Evolutionary conservation across 2,329 filamentous ascomycete species (phyloP), one percentile per base, ranked within the genome.

Genomic region (Trichoderma sp.): DNA sequence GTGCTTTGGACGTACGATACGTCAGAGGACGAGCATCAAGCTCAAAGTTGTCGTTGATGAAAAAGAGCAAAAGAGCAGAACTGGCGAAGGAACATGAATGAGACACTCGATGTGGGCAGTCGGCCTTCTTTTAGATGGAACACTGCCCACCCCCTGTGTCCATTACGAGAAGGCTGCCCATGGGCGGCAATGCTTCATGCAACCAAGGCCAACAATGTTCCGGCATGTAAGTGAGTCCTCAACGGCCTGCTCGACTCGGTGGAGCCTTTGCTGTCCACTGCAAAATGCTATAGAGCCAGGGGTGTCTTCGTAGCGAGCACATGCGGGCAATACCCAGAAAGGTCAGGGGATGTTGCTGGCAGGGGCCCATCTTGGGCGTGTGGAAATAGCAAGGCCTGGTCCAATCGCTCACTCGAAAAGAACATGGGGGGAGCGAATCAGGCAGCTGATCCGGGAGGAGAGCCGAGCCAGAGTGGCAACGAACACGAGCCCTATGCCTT

Each of bases 1-100:
- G 61, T 56, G 26, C 64, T 69, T 68, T 57, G 34, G 61, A 64
- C 61, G 61, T 64, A 57, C 54, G 60, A 63, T 63, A 63, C 60
- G 60, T 55, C 60, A 64, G 52, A 64, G 62, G 62, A 64, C 62
- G 62, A 64, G 62, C 62, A 51, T 39, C 15, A 47, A 12, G 62
- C 62, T 64, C 62, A 64, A 64, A 44, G 14, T 12, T n/a, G 61
- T 56, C 45, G 52, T 64, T 30, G 44, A 19, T 14, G 52, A 50
- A 30, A 30, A 45, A 28, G 39, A 26, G 14, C 28, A 34, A 26
- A 28, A 50, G 21, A n/a, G 52, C 30, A 34, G 10, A 34, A 63
- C 51, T 34, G 41, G 47, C 34, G 47, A 61, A 63, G 61, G 61
- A 64, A 34, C 43, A 52, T 34, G 28, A 52, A 64, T 64, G 45